Evolutionary conservation across 2,329 filamentous ascomycete species (phyloP).

Genomic region (Xylaria sp.): DNA sequence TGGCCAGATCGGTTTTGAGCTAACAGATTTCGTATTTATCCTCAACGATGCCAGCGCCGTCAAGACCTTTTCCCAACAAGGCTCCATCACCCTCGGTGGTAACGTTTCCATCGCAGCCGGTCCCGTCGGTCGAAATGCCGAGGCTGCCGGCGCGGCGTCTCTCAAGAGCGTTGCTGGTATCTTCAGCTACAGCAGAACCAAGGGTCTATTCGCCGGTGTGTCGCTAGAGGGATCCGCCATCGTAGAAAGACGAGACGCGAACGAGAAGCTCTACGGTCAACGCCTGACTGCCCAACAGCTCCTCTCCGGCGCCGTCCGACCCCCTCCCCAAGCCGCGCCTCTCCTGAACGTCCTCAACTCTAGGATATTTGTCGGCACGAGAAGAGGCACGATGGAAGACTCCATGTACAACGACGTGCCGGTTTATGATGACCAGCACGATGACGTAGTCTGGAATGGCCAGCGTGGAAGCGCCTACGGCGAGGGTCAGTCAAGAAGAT

Average conservation of each 20-base stretch:
- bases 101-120: conserved; percentile 96
- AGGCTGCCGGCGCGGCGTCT: conserved; percentile 90
- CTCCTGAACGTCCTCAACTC: conserved; percentile 83
- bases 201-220: conserved; percentile 92
- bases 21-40: conserved; percentile 96
- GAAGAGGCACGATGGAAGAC: conserved; percentile 40
- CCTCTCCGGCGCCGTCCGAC: conserved; percentile 68
- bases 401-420: conserved; percentile 91
- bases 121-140: conserved; percentile 88
- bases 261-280: conserved; percentile 89
- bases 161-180: conserved; percentile 84
- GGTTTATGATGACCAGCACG: conserved; percentile 76
- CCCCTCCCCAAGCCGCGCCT: conserved; percentile 76
- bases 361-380: conserved; percentile 69
- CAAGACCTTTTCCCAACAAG: conserved; percentile 87
- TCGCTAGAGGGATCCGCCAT: conserved; percentile 89
- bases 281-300: conserved; percentile 77
- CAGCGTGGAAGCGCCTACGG: conserved; percentile 62
- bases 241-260: conserved; percentile 92
- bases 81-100: conserved; percentile 85
- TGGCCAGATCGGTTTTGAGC: conserved; percentile 79
- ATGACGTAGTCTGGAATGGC: conserved; percentile 80
- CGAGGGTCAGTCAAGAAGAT: conserved; percentile 39
- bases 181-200: conserved; percentile 97
- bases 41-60: conserved; percentile 88